Evolutionary conservation across 1,139 yeast species (phyloP).

Genomic region (Protomyces gravidus): DNA sequence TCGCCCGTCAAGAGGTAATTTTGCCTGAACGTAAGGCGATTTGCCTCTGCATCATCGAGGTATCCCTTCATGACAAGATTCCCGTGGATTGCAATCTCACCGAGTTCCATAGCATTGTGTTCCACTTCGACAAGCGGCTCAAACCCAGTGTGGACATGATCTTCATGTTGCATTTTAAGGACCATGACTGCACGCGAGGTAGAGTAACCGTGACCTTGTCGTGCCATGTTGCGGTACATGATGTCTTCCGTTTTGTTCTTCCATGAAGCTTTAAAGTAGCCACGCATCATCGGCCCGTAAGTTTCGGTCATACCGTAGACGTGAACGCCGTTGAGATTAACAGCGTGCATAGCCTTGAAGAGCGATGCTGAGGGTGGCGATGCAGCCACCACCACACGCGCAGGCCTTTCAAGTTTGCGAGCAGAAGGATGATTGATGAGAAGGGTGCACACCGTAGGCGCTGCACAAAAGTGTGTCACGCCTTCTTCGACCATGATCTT

Average conservation of each 20-base stretch:
- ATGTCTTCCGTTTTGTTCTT: slow-evolving; percentile 23
- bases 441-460: slow-evolving; percentile 44
- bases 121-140: slow-evolving; percentile 54
- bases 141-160: slow-evolving; percentile 43
- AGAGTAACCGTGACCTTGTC: slow-evolving; percentile 42
- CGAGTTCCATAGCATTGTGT: slow-evolving; percentile 41
- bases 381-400: slow-evolving; percentile 43
- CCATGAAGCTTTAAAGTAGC: slow-evolving; percentile 42
- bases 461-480: slow-evolving; percentile 44
- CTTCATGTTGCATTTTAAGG: slow-evolving; percentile 39
- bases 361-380: slow-evolving; percentile 43
- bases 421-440: slow-evolving; percentile 41
- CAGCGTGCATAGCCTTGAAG: slow-evolving; percentile 41
- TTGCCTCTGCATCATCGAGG: slow-evolving; percentile 55
- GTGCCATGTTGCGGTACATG: slow-evolving; percentile 36
- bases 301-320: slow-evolving; percentile 69
- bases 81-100: slow-evolving; percentile 43
- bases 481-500: slow-evolving; percentile 38
- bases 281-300: slow-evolving; percentile 43
- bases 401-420: slow-evolving; percentile 37
- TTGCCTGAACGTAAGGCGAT: slow-evolving; percentile 46
- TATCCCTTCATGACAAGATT: slow-evolving; percentile 51
- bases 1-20: slow-evolving; percentile 67
- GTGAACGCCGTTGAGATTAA: slow-evolving; percentile 47
- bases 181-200: slow-evolving; percentile 46